A percentile compares a stretch with the other conserved stretches of the same genome.
These are phyloP conservation scores for Tephrocybe rancida DNA, from an alignment of 768 basidiomycete genomes.

Conservation along the genomic window DNA sequence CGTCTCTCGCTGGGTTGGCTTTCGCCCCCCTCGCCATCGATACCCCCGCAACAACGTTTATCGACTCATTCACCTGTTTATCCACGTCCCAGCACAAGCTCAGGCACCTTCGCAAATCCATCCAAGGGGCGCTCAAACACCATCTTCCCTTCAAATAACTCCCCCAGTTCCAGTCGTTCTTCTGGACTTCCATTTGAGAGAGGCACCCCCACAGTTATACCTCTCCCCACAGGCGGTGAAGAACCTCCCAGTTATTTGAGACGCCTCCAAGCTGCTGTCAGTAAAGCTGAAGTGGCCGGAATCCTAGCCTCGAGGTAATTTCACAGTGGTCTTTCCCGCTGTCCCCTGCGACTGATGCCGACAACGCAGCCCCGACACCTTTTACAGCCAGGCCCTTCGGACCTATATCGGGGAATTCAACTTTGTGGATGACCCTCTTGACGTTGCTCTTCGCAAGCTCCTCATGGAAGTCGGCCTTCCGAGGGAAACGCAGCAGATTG, in stretches of 20 bases:
- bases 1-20: constrained; percentile 72
- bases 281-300: constrained; percentile 77
- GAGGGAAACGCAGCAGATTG: constrained; percentile 97
- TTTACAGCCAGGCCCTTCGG: constrained; percentile 69
- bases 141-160: constrained; percentile 18
- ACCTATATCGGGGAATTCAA: constrained; percentile 77
- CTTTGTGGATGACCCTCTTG: constrained; percentile 81
- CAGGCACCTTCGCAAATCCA: background rate
- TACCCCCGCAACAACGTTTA: constrained; percentile 26
- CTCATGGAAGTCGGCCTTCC: constrained; percentile 93
- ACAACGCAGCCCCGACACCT: constrained; percentile 61
- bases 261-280: constrained; percentile 64
- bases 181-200: constrained; percentile 48
- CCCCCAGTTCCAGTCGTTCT: constrained; percentile 33
- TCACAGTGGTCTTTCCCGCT: background rate
- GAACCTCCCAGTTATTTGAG: constrained; percentile 79
- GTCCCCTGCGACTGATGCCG: background rate
- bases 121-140: constrained; percentile 4
- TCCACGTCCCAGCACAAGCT: constrained; percentile 16
- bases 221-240: constrained; percentile 52
- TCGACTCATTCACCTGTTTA: constrained; percentile 18
- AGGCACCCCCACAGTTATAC: constrained; percentile 40
- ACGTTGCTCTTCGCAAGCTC: constrained; percentile 86
- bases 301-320: constrained; percentile 80
- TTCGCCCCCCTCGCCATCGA: constrained; percentile 43